Base-by-base conservation (phyloP, 768 basidiomycete species). In the Trametes elegans region DNA sequence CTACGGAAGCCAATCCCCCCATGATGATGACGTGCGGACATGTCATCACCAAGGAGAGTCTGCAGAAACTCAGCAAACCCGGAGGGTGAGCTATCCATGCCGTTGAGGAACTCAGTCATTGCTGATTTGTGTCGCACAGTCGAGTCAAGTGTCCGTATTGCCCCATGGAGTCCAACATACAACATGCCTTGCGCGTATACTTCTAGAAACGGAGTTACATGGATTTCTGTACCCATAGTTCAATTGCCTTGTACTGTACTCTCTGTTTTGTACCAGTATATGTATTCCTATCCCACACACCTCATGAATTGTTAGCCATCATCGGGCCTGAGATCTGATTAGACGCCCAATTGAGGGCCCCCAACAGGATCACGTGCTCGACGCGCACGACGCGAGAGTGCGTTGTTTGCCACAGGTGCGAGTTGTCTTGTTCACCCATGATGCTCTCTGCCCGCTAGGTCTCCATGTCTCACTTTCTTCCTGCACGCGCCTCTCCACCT, bases 21-120 rank as follows among this genome's bases (percentile, higher is more conserved):
- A 97, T 97, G 93, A 95, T 98, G 90, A 88, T 99, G 79, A 74
- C 76, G 3, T 98, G 97, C 68, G 97, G 96, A 2, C 97, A 99
- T 71, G 94, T 97, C 32, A 86, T 99, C 40, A 87, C 92, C 2
- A 88, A 88, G 67, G 96, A 98, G 64, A 96, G 91, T 69, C 73
- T 98, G 59, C 83, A 84, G 59, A 92, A 94, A 69, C 74, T 99
- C 41, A 87, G 89, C 68, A 98, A 96, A 73, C 80, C 87, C 27
- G 88, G 85, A 40, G 78, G 80, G 87, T 87, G 71, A 76, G 96
- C 86, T 32, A 27, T 28, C 50, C 48, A 26, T 41, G 36, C 21
- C 43, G 28, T 23, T n/a, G n/a, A n/a, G n/a, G n/a, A n/a, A n/a
- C n/a, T n/a, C n/a, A n/a, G n/a, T n/a, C n/a, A n/a, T n/a, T n/a